Conservation (phyloP, 352 stramenopile species). For the Plasmopara muralis region DNA sequence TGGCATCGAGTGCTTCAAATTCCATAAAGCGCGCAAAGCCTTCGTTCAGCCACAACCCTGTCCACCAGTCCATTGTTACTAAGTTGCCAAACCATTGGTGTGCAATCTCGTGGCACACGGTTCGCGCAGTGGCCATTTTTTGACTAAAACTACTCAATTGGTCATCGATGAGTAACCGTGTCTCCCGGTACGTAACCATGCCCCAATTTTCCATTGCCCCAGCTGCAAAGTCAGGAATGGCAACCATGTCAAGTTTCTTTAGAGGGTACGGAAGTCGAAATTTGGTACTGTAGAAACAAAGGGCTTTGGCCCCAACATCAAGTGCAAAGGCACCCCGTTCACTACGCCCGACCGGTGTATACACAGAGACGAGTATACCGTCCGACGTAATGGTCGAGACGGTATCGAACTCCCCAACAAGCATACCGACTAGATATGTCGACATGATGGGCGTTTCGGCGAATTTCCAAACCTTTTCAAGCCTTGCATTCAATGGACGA, state of each 20-base stretch:
- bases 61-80: conserved; percentile 98
- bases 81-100: conserved; percentile 98
- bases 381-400: conserved; percentile 86
- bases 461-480: conserved; percentile 80
- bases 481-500: conserved; percentile 17
- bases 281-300: conserved; percentile 67
- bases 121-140: conserved; percentile 83
- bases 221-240: conserved; percentile 94
- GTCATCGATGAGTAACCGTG: conserved; percentile 82
- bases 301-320: conserved; percentile 45
- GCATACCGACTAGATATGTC: conserved; percentile 92
- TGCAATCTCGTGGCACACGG: conserved; percentile 97
- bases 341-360: conserved; percentile 91
- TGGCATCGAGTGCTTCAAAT: conserved; percentile 86
- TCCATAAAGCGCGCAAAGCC: conserved; percentile 97
- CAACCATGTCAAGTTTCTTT: conserved; percentile 97
- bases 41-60: conserved; percentile 97
- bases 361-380: conserved; percentile 92
- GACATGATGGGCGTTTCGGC: conserved; percentile 95
- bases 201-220: conserved; percentile 96
- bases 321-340: conserved; percentile 91
- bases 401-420: conserved; percentile 95
- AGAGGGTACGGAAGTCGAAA: conserved; percentile 91
- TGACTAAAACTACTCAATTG: conserved; percentile 58
- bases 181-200: conserved; percentile 96